A percentile compares a stretch with the other conserved stretches of the same genome.
Evolutionary conservation across 805 yeast species (phyloP).

Genomic region (Wickerhamiella shivajii): DNA sequence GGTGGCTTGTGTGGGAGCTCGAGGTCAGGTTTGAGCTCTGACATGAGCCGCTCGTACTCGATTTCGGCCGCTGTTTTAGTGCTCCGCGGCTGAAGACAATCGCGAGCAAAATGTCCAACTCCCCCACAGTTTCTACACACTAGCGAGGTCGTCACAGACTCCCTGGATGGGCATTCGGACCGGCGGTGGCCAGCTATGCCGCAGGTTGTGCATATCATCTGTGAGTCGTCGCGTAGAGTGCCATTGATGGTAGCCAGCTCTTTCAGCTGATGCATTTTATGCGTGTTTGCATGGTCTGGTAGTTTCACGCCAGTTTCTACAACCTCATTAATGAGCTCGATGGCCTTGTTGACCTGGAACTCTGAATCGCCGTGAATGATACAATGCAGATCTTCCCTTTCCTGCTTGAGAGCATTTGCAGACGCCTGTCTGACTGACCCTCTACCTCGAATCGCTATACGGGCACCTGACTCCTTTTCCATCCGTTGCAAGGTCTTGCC

Average conservation of each 20-base stretch:
- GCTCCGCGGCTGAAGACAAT: slow-evolving; percentile 38
- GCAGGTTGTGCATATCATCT: slow-evolving; percentile 41
- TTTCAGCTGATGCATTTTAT: slow-evolving; percentile 78
- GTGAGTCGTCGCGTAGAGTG: slow-evolving; percentile 67
- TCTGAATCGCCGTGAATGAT: slow-evolving; percentile 70
- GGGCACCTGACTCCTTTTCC: slow-evolving; percentile 78
- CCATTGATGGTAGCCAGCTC: slow-evolving; percentile 92
- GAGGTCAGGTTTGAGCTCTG: slow-evolving; percentile 19
- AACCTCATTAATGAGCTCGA: slow-evolving; percentile 56
- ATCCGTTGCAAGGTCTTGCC: slow-evolving; percentile 74
- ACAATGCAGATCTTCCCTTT: slow-evolving; percentile 74
- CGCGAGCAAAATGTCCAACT: slow-evolving; percentile 76
- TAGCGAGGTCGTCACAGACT: slow-evolving; percentile 35
- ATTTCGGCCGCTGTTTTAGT: slow-evolving; percentile 26
- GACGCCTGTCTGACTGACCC: slow-evolving; percentile 90
- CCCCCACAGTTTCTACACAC: slow-evolving; percentile 69
- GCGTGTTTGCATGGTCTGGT: slow-evolving; percentile 87
- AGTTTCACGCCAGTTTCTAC: slow-evolving; percentile 72
- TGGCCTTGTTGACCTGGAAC: slow-evolving; percentile 61
- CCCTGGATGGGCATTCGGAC: slow-evolving; percentile 47
- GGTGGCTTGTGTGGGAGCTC: not conserved
- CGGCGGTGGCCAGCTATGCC: slow-evolving; percentile 52
- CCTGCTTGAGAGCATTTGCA: not conserved
- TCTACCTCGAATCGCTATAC: slow-evolving; percentile 80
- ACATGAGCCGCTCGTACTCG: slow-evolving; percentile 39